These are phyloP conservation scores for Boletus subcaerulescens DNA, from an alignment of 768 basidiomycete genomes.

Conservation along the genomic window DNA sequence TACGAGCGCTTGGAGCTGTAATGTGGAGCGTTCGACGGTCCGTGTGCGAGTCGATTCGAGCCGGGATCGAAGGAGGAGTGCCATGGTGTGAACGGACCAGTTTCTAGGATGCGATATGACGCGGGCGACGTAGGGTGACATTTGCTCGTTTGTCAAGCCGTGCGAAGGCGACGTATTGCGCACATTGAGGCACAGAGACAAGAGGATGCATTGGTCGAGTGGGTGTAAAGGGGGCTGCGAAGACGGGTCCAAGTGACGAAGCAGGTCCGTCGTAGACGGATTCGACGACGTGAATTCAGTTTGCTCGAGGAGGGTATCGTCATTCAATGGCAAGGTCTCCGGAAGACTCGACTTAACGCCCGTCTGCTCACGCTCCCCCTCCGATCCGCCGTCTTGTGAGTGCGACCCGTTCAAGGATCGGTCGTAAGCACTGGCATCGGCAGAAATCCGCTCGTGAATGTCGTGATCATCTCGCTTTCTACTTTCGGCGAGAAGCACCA, in stretches of 20 bases:
- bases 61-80: slow-evolving; percentile 87
- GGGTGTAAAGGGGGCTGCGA: slow-evolving; percentile 87
- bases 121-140: slow-evolving; percentile 87
- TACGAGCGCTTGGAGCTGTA: slow-evolving; percentile 93
- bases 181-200: slow-evolving; percentile 86
- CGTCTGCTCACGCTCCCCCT: background rate
- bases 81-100: slow-evolving; percentile 97
- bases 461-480: slow-evolving; percentile 38
- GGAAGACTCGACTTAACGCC: slow-evolving; percentile 44
- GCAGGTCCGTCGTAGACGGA: slow-evolving; percentile 44
- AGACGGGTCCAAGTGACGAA: slow-evolving; percentile 76
- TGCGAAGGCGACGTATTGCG: slow-evolving; percentile 87
- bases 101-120: slow-evolving; percentile 88
- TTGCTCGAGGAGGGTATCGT: slow-evolving; percentile 93
- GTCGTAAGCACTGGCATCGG: background rate
- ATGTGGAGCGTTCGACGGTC: slow-evolving; percentile 87
- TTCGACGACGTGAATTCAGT: slow-evolving; percentile 85
- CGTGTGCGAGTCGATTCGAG: slow-evolving; percentile 86
- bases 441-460: slow-evolving; percentile 7
- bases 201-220: slow-evolving; percentile 89
- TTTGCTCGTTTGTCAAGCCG: slow-evolving; percentile 89
- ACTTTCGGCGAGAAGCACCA: slow-evolving; percentile 92
- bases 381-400: slow-evolving; percentile 4
- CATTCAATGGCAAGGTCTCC: slow-evolving; percentile 82
- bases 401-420: slow-evolving; percentile 7